phyloP scores from a whole-genome alignment of 768 basidiomycete genomes.

The Lentinula edodes region DNA sequence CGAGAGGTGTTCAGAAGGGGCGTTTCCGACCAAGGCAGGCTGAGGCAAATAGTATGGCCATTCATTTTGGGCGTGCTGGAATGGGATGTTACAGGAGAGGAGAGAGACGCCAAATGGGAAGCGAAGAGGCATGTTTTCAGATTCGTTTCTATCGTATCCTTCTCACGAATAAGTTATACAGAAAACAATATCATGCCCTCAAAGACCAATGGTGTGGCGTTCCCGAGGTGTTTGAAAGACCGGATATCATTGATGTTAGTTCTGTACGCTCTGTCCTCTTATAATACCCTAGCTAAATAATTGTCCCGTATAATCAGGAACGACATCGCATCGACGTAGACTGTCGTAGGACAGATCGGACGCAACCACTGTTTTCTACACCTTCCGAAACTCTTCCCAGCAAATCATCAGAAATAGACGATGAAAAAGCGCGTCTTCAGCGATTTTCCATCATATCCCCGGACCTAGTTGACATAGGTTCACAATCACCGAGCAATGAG shows the following conservation, averaged over 20 bases:
- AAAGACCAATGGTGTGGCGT: constrained; percentile 83
- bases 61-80: constrained; percentile 80
- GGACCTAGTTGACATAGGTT: constrained; percentile 65
- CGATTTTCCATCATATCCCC: constrained; percentile 74
- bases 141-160: neutral
- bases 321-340: constrained; percentile 96
- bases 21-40: constrained; percentile 41
- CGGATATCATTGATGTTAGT: constrained; percentile 75
- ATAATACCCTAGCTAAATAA: constrained; percentile 1
- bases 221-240: constrained; percentile 74
- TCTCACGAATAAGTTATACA: constrained; percentile 21
- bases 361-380: constrained; percentile 80
- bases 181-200: constrained; percentile 61
- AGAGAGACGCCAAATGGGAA: constrained; percentile 58
- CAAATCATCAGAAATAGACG: constrained; percentile 30
- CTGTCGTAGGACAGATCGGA: constrained; percentile 92
- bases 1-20: constrained; percentile 78
- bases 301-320: constrained; percentile 41
- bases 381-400: constrained; percentile 15
- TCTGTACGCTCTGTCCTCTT: constrained; percentile 10
- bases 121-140: constrained; percentile 48
- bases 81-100: constrained; percentile 67
- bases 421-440: constrained; percentile 51
- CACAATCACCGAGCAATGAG: constrained; percentile 84
- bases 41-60: constrained; percentile 84